Evolutionary conservation across 257 asterid genomes (phyloP), one percentile per base, ranked within the genome.

Genomic region (Solanum chilense): DNA sequence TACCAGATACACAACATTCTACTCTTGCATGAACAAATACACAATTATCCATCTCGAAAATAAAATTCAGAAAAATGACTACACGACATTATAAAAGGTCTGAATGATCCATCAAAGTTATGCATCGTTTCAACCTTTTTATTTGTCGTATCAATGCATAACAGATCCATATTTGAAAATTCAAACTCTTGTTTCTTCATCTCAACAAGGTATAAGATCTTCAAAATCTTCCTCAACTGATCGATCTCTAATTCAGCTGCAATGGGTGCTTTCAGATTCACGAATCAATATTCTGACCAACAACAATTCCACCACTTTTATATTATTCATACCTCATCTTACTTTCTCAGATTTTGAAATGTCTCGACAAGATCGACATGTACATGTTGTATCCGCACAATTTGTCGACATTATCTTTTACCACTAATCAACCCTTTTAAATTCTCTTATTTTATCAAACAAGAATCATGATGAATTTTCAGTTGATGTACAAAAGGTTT

Each of bases 401-500:
- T 52, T 52, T 16, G 4, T 52, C 23, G 1, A 52, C 23, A 52
- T 37, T 37, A 37, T 37, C 39, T 27, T 78, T 78, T 45, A 27
- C 35, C 42, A 78, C 9, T 0, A 78, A 9, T 13, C 23, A 7
- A 12, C 37, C 83, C 37, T 41, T 76, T 41, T n/a, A n/a, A 76
- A 23, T 42, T 76, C 37, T 39, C 3, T 45, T n/a, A 2, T 25
- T 64, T 25, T 64, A n/a, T n/a, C 6, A 12, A n/a, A 64, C 29
- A 64, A n/a, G 33, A 86, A 85, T 58, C 89, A 84, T 20, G 98
- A 95, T 87, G 98, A 95, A 37, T 93, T 93, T 89, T 89, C 93
- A 20, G 88, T 91, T 75, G 98, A 96, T 87, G 98, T 95, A 81
- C 98, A 95, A 83, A 96, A 92, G 92, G 87, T 94, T 5, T 95